A percentile compares a stretch with the other conserved stretches of the same genome.
Conservation (phyloP, 2,329 filamentous ascomycete species). For the Fusarium pilosicola region DNA sequence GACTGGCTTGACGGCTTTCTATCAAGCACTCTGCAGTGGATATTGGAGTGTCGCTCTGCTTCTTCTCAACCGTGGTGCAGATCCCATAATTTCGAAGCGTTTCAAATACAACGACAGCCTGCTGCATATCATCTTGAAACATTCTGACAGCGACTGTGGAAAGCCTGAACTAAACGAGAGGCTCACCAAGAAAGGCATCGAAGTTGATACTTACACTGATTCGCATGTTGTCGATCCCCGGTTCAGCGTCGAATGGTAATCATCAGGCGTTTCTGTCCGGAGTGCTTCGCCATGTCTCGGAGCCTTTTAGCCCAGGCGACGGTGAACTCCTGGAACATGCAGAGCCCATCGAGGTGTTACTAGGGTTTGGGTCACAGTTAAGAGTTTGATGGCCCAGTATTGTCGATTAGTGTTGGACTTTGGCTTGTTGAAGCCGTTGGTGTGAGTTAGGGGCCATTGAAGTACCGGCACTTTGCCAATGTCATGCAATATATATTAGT, state of each 20-base stretch:
- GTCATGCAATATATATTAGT: background rate
- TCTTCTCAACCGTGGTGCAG: slow-evolving; percentile 5
- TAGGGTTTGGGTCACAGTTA: background rate
- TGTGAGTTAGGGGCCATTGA: background rate
- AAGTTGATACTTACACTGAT: background rate
- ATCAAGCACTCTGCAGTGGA: background rate
- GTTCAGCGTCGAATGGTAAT: background rate
- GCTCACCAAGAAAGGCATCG: slow-evolving; percentile 1
- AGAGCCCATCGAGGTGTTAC: background rate
- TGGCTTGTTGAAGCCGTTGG: background rate
- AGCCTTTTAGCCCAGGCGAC: background rate
- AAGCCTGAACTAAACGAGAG: background rate
- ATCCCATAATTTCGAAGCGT: slow-evolving; percentile 8
- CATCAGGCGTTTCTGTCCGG: slow-evolving; percentile 9
- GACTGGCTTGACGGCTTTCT: background rate
- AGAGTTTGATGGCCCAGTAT: background rate
- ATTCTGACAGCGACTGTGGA: too few species aligned
- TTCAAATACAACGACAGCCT: slow-evolving; percentile 9
- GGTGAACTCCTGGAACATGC: background rate
- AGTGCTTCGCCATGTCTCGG: background rate
- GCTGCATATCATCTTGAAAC: slow-evolving; percentile 14
- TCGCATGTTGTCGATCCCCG: background rate
- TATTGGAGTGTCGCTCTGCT: background rate
- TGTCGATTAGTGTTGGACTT: background rate
- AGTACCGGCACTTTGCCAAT: background rate